A percentile compares a stretch with the other conserved stretches of the same genome.
phyloP scores from a whole-genome alignment of 257 asterid genomes.

The Capsicum pubescens region DNA sequence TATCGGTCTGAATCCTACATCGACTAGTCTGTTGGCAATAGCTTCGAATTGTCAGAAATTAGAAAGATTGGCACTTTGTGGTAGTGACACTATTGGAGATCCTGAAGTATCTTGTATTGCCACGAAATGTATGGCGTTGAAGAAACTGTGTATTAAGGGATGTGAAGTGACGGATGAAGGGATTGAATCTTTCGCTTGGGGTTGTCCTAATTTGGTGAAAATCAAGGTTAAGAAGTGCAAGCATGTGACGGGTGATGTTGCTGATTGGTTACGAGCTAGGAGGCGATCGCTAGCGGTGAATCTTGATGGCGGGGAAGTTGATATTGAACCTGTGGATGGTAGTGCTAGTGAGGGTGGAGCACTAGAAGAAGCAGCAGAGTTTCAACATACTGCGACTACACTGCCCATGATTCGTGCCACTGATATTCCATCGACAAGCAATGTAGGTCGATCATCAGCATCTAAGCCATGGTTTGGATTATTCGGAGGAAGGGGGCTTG shows the following conservation, averaged over 20 bases:
- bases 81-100: slow-evolving; percentile 89
- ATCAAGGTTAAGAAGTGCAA: slow-evolving; percentile 85
- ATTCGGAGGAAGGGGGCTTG: slow-evolving; percentile 59
- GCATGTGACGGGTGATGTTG: slow-evolving; percentile 66
- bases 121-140: slow-evolving; percentile 64
- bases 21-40: slow-evolving; percentile 60
- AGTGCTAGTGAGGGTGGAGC: slow-evolving; percentile 64
- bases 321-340: slow-evolving; percentile 52
- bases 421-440: slow-evolving; percentile 42
- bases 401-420: slow-evolving; percentile 26
- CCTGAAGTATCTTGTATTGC: slow-evolving; percentile 76
- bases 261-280: slow-evolving; percentile 68
- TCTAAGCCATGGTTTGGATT: slow-evolving; percentile 54
- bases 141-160: slow-evolving; percentile 86
- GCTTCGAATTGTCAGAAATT: slow-evolving; percentile 72
- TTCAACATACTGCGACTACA: slow-evolving; percentile 44
- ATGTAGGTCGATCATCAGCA: slow-evolving; percentile 44
- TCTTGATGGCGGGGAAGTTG: slow-evolving; percentile 75
- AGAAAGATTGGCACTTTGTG: slow-evolving; percentile 89
- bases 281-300: slow-evolving; percentile 64
- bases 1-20: slow-evolving; percentile 77
- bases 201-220: slow-evolving; percentile 88
- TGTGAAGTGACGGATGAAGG: slow-evolving; percentile 80
- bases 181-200: slow-evolving; percentile 75
- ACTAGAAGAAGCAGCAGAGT: slow-evolving; percentile 56